Evolutionary conservation across 148 eudicot species (phyloP).

Genomic region (Heliamphora exappendiculata): DNA sequence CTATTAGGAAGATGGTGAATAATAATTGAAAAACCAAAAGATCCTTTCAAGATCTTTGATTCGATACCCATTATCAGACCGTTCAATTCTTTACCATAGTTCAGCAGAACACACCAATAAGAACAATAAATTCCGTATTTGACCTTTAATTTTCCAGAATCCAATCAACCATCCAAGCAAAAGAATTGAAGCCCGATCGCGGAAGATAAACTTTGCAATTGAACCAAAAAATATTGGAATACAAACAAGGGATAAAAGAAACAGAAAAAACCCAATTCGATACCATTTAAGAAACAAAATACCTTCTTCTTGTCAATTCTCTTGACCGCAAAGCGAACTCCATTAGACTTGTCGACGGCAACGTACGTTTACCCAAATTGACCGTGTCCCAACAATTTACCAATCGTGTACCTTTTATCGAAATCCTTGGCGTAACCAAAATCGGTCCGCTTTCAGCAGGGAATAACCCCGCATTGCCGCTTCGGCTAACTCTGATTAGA

Average conservation of each 20-base stretch:
- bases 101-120: neutral
- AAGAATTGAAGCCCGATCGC: neutral
- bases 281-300: neutral
- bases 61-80: neutral
- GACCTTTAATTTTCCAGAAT: neutral
- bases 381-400: constrained; percentile 92
- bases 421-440: constrained; percentile 85
- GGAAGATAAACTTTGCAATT: neutral
- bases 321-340: constrained; percentile 94
- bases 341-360: constrained; percentile 63
- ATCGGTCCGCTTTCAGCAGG: constrained; percentile 81
- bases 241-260: neutral
- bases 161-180: neutral
- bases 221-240: neutral
- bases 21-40: neutral
- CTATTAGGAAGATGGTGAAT: neutral
- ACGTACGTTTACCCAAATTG: constrained; percentile 97
- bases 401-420: constrained; percentile 51
- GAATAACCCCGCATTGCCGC: constrained; percentile 30
- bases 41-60: neutral
- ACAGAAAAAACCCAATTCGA: neutral
- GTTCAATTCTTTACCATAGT: neutral
- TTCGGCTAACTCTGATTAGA: constrained; percentile 14
- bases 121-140: neutral
- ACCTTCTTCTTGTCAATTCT: constrained; percentile 92